These are phyloP conservation scores for Diplodia sapinea DNA, from an alignment of 2,329 filamentous ascomycete species.

Conservation along the genomic window DNA sequence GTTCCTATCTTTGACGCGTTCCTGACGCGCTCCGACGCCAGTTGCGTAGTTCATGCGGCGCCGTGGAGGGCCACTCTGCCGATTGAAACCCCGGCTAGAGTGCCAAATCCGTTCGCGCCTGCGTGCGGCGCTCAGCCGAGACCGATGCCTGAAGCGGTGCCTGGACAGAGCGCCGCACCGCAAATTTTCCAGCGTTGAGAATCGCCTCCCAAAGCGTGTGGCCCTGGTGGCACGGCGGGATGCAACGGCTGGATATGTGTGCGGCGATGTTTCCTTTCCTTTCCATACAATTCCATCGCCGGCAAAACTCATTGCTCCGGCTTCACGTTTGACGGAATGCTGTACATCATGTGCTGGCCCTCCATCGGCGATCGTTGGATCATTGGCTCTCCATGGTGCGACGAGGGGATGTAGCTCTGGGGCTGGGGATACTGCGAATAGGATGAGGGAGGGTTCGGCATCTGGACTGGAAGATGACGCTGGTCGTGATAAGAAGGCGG, in stretches of 20 bases:
- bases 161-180: slow-evolving; percentile 9
- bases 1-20: slow-evolving; percentile 28
- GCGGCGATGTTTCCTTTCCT: slow-evolving; percentile 5
- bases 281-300: background rate
- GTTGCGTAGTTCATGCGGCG: slow-evolving; percentile 23
- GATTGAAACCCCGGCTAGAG: slow-evolving; percentile 24
- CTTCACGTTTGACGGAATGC: slow-evolving; percentile 49
- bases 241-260: slow-evolving; percentile 16
- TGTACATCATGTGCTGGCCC: slow-evolving; percentile 49
- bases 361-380: slow-evolving; percentile 38
- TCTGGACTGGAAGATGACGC: slow-evolving; percentile 44
- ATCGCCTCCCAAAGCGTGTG: slow-evolving; percentile 6
- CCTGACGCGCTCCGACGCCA: slow-evolving; percentile 19
- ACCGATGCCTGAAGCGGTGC: slow-evolving; percentile 14
- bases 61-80: slow-evolving; percentile 12
- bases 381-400: slow-evolving; percentile 39
- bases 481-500: slow-evolving; percentile 43
- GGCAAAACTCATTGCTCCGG: slow-evolving; percentile 38
- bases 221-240: slow-evolving; percentile 13
- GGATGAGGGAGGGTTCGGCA: slow-evolving; percentile 41
- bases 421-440: slow-evolving; percentile 37
- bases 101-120: slow-evolving; percentile 26
- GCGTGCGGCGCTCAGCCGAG: slow-evolving; percentile 23
- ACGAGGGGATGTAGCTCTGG: slow-evolving; percentile 33
- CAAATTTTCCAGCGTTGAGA: slow-evolving; percentile 19